Base-by-base conservation (phyloP, 768 basidiomycete genomes). In the Collybia mongolica region DNA sequence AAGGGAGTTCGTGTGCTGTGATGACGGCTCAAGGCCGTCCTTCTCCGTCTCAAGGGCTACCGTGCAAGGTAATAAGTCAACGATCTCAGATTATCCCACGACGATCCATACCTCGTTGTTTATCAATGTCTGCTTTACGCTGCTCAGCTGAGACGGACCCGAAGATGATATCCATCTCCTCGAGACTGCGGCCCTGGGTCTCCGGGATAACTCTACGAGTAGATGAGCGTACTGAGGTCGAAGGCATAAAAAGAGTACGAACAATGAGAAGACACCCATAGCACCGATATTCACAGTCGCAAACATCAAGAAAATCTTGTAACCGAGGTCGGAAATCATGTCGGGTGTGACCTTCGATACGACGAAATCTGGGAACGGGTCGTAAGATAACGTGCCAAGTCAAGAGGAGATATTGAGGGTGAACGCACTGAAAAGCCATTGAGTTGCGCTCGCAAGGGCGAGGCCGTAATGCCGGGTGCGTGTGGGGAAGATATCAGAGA, bases 401-500 rank as follows among this genome's bases (percentile, higher is more conserved):
- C 5, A 41, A 15, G 73, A 75, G 41, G 14, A 15, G 11, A 7
- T 4, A 26, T 7, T 7, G 24, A 12, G 32, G 1, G 39, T 39
- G 29, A 1, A 26, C 59, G 3, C 46, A 86, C 86, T 91, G 78
- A 80, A 91, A 5, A 93, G 66, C 90, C 90, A 93, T 52, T 93
- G 92, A 2, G 88, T 82, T 9, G 83, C 82, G 51, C 85, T 86
- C 0, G 86, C 92, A 2, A 82, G 66, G 0, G 88, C 80, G 20
- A 93, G 69, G 22, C 92, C 92, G 60, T 87, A 91, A 60, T 91
- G 87, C 49, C 90, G 75, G 4, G 90, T 92, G 39, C 89, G 72
- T 6, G 88, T 93, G 2, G 88, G 86, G 78, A 93, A 93, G 58
- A 95, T 91, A 62, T 95, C 92, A 5, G 88, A 73, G 36, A 85